Evolutionary conservation across 192 early-diverging fungal species (phyloP).

Genomic region (Backusella westeae): DNA sequence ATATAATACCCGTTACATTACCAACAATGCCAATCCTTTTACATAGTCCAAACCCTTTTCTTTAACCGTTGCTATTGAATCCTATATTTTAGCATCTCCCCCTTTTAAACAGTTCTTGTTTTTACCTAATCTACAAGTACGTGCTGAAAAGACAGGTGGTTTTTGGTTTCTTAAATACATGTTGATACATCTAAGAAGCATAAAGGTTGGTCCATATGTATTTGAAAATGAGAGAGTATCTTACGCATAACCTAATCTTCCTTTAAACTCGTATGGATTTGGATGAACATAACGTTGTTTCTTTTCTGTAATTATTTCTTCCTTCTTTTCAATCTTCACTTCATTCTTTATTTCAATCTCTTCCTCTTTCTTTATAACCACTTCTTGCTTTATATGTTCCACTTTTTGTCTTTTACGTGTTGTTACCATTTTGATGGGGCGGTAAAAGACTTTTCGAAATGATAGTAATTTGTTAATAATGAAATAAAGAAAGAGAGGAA

Average conservation of each 20-base stretch:
- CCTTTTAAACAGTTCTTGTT: not conserved
- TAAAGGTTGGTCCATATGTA: not conserved
- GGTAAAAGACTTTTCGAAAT: not conserved
- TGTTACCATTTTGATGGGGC: not conserved
- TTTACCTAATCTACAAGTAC: slow-evolving; percentile 44
- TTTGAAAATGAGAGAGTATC: too few relatives aligned
- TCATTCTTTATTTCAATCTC: not conserved
- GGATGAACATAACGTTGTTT: slow-evolving; percentile 1
- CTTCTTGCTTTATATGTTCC: not conserved
- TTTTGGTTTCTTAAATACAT: slow-evolving; percentile 43
- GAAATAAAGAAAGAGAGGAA: not conserved
- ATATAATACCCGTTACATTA: not conserved
- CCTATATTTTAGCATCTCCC: not conserved
- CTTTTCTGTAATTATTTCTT: not conserved
- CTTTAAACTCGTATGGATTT: slow-evolving; percentile 20
- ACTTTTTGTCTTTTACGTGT: slow-evolving; percentile 1
- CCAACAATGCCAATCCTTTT: slow-evolving; percentile 34
- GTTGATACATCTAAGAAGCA: slow-evolving; percentile 39
- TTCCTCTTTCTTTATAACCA: not conserved
- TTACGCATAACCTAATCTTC: slow-evolving; percentile 47
- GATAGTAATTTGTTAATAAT: not conserved
- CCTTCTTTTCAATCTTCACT: not conserved
- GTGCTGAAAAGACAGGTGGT: slow-evolving; percentile 46
- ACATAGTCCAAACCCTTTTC: slow-evolving; percentile 39
- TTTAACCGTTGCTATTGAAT: slow-evolving; percentile 31